Percentiles rank a stretch among this genome's conserved stretches.
Evolutionary conservation across 169 alveolate genomes (phyloP).

Genomic region (Neospora caninum): DNA sequence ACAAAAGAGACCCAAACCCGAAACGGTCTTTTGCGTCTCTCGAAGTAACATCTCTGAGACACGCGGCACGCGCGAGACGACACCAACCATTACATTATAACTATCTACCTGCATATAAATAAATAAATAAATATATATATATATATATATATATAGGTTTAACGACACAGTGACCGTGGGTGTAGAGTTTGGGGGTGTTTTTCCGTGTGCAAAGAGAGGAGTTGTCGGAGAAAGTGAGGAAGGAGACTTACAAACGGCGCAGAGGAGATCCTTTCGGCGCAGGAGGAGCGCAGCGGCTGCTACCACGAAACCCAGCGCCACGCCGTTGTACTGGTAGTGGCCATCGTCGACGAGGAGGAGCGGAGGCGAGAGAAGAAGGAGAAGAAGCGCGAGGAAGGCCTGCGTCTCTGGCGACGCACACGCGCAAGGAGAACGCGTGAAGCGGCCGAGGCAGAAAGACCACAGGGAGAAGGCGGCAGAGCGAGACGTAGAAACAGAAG

Average conservation of each 20-base stretch:
- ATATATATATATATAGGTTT: too few relatives aligned
- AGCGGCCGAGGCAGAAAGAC: not conserved
- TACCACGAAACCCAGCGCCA: conserved; percentile 86
- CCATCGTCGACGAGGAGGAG: conserved; percentile 89
- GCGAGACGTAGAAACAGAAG: not conserved
- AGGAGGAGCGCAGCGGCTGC: conserved; percentile 77
- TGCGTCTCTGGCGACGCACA: conserved; percentile 50
- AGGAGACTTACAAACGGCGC: not conserved
- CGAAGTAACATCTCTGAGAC: too few relatives aligned
- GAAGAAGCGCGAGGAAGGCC: conserved; percentile 43
- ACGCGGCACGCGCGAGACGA: too few relatives aligned
- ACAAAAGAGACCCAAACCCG: too few relatives aligned
- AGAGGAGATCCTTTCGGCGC: not conserved
- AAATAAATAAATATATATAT: too few relatives aligned
- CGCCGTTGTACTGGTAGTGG: conserved; percentile 89
- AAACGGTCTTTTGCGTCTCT: too few relatives aligned
- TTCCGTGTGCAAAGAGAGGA: too few relatives aligned
- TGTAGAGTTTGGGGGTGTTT: too few relatives aligned
- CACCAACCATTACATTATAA: too few relatives aligned
- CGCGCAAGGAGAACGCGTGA: not conserved
- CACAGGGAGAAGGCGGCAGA: not conserved
- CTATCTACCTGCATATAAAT: too few relatives aligned
- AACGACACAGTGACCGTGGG: too few relatives aligned
- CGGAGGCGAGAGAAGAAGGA: conserved; percentile 76
- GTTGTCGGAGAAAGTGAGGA: not conserved